phyloP scores from a whole-genome alignment of 306 rosid genomes.

The Carpinus fangiana region DNA sequence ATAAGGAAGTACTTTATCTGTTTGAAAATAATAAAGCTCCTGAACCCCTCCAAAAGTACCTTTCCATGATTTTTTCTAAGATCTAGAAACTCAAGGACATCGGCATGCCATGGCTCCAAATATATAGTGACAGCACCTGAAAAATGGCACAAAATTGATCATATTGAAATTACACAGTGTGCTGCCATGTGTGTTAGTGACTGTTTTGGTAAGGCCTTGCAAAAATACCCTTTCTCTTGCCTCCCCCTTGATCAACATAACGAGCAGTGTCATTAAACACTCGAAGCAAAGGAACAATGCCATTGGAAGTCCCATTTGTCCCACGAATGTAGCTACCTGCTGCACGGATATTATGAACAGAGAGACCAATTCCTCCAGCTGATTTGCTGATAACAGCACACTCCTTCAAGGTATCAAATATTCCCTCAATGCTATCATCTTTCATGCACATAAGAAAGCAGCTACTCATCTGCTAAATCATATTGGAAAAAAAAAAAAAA shows the following conservation, averaged over 20 bases:
- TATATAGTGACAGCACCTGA: slow-evolving; percentile 93
- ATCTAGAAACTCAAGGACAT: slow-evolving; percentile 75
- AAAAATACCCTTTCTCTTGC: slow-evolving; percentile 86
- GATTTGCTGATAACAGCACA: slow-evolving; percentile 96
- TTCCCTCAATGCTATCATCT: slow-evolving; percentile 88
- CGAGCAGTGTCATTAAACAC: slow-evolving; percentile 96
- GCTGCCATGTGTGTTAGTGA: background rate
- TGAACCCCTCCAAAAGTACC: slow-evolving; percentile 41
- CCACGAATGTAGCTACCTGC: slow-evolving; percentile 93
- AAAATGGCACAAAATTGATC: slow-evolving; percentile 20
- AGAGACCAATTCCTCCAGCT: slow-evolving; percentile 95
- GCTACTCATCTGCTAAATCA: slow-evolving; percentile 77
- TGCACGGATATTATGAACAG: slow-evolving; percentile 76
- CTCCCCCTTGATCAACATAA: slow-evolving; percentile 98
- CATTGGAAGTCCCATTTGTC: slow-evolving; percentile 93
- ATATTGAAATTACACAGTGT: background rate
- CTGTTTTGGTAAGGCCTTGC: background rate
- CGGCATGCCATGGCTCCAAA: slow-evolving; percentile 99
- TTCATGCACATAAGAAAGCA: slow-evolving; percentile 92
- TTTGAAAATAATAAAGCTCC: background rate
- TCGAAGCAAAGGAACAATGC: slow-evolving; percentile 78
- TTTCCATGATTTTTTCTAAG: slow-evolving; percentile 85
- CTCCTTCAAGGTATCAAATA: slow-evolving; percentile 88
- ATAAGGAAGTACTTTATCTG: background rate
- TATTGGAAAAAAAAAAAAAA: background rate